phyloP scores from a whole-genome alignment of 768 basidiomycete genomes.

The Lactifluus hygrophoroides region DNA sequence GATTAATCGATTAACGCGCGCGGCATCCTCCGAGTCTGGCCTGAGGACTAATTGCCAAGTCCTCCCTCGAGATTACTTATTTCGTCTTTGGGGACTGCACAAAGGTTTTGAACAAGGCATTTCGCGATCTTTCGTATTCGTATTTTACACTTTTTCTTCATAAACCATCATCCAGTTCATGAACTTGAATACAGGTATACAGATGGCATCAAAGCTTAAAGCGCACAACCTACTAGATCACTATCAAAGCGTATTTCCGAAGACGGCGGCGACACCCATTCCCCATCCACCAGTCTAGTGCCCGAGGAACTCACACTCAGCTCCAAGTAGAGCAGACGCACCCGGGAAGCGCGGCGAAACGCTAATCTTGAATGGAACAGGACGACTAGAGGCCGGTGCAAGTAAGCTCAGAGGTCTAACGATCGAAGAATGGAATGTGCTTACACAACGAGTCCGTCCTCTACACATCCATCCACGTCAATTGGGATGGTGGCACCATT shows the following conservation, averaged over 20 bases:
- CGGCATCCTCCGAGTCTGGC: no score
- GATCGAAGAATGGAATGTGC: background rate
- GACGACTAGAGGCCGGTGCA: slow-evolving; percentile 2
- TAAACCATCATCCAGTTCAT: background rate
- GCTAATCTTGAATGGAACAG: slow-evolving; percentile 3
- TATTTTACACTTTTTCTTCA: background rate
- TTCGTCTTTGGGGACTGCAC: no score
- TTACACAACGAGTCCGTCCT: slow-evolving; percentile 13
- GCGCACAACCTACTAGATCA: background rate
- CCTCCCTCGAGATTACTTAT: no score
- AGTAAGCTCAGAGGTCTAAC: background rate
- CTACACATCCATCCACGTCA: slow-evolving; percentile 11
- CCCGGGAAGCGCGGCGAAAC: slow-evolving; percentile 15
- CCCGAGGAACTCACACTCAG: background rate
- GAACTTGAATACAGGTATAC: background rate
- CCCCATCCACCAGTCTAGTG: background rate
- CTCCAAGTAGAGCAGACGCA: slow-evolving; percentile 1
- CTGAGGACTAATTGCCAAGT: no score
- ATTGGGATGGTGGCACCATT: background rate
- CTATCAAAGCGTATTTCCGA: no score
- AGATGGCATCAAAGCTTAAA: background rate
- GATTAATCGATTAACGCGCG: no score
- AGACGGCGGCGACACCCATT: no score
- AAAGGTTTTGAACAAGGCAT: no score
- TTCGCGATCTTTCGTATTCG: no score